Evolutionary conservation across 169 alveolate genomes (phyloP).

Genomic region (Cyclospora cayetanensis): DNA sequence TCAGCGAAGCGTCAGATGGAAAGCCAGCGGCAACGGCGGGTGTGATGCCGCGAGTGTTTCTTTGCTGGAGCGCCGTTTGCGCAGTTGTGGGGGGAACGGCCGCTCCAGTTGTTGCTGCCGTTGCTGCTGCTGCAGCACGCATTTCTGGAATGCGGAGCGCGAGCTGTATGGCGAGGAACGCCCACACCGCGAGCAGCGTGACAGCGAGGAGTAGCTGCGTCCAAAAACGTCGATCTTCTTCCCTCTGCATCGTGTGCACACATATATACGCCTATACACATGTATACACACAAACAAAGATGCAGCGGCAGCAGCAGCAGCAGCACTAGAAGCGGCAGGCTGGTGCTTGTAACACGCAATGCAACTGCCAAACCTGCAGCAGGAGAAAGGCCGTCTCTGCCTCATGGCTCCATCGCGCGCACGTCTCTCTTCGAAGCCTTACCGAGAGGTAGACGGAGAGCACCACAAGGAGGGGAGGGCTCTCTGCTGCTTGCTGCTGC

Average conservation of each 20-base stretch:
- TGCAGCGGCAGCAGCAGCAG: slow-evolving; percentile 40
- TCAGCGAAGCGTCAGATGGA: background rate
- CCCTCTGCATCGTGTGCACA: slow-evolving; percentile 25
- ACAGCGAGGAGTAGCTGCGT: background rate
- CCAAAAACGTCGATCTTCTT: background rate
- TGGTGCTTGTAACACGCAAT: background rate
- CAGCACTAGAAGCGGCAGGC: background rate
- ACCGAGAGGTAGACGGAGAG: slow-evolving; percentile 2
- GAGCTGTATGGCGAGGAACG: background rate
- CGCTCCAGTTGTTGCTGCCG: background rate
- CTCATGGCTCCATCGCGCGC: too few species aligned
- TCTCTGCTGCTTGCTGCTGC: background rate
- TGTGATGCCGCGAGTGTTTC: background rate
- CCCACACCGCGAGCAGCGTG: background rate
- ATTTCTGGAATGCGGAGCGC: slow-evolving; percentile 13
- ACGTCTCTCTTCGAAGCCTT: too few species aligned
- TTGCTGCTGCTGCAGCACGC: slow-evolving; percentile 33
- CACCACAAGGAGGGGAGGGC: background rate
- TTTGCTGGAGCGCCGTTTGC: background rate
- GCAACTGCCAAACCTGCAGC: background rate
- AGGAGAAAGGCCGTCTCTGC: too few species aligned
- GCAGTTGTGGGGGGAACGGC: background rate
- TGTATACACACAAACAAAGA: too few species aligned
- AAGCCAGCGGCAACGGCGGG: background rate
- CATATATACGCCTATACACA: too few species aligned